Evolutionary conservation across 2,329 filamentous ascomycete genomes (phyloP).

Genomic region (Trichoderma citrinoviride): DNA sequence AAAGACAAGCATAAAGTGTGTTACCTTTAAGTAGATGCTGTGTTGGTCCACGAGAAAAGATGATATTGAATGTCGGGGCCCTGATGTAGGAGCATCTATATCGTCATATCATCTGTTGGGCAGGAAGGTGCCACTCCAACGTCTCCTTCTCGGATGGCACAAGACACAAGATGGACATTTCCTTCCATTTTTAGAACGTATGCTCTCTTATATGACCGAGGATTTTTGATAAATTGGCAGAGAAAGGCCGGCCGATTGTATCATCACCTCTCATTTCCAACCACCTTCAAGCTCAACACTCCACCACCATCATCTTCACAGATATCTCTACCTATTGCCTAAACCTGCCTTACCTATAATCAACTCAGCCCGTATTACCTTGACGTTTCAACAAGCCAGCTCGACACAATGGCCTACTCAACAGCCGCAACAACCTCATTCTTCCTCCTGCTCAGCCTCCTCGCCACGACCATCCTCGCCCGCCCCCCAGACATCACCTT

Average conservation of each 20-base stretch:
- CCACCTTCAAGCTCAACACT: neutral
- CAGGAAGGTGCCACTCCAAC: neutral
- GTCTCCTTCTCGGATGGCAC: slow-evolving; percentile 2
- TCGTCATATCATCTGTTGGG: no score
- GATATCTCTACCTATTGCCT: neutral
- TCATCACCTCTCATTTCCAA: neutral
- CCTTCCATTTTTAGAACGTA: neutral
- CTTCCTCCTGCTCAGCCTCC: neutral
- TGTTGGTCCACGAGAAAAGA: neutral
- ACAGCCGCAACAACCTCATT: neutral
- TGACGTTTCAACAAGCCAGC: neutral
- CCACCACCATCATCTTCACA: neutral
- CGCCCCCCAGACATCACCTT: slow-evolving; percentile 27
- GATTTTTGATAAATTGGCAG: neutral
- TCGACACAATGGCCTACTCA: slow-evolving; percentile 7
- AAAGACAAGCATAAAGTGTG: no score
- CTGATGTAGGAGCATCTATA: no score
- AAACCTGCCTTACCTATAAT: neutral
- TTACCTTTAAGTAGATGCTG: no score
- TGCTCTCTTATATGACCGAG: neutral
- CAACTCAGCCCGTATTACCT: no score
- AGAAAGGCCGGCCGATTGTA: neutral
- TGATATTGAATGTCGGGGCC: no score
- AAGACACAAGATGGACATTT: neutral
- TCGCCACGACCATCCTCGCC: slow-evolving; percentile 4